A percentile compares a stretch with the other conserved stretches of the same genome.
Conservation (phyloP, 352 stramenopile species). For the Phytophthora capsici region DNA sequence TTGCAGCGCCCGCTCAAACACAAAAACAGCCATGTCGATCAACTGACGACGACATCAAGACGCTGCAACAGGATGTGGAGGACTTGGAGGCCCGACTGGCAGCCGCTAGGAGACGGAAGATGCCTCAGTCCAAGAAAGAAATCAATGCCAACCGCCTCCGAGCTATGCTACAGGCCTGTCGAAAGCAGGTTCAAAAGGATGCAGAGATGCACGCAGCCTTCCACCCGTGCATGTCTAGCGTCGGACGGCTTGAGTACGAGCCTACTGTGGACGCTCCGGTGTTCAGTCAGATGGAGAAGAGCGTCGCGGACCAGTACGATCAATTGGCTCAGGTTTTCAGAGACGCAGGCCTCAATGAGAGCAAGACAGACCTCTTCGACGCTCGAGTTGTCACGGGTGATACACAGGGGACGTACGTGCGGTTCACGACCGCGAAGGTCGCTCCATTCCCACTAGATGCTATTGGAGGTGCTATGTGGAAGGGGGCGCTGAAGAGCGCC, state of each 20-base stretch:
- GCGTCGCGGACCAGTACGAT: constrained; percentile 24
- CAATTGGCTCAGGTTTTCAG: constrained; percentile 34
- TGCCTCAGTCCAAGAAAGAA: constrained; percentile 8
- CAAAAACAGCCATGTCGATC: constrained; percentile 1
- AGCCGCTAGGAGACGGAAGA: constrained; percentile 13
- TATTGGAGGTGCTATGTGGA: constrained; percentile 34
- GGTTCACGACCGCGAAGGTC: constrained; percentile 38
- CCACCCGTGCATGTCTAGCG: background rate
- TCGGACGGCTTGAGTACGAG: constrained; percentile 34
- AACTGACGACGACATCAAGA: constrained; percentile 23
- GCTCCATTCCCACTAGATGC: constrained; percentile 32
- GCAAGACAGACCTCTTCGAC: constrained; percentile 21
- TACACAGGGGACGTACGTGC: constrained; percentile 40
- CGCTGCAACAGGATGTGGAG: constrained; percentile 34
- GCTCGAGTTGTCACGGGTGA: constrained; percentile 27
- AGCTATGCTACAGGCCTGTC: constrained; percentile 25
- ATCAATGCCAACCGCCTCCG: constrained; percentile 14
- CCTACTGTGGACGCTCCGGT: constrained; percentile 22
- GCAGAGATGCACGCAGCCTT: background rate
- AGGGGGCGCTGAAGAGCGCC: constrained; percentile 22
- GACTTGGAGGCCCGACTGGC: constrained; percentile 30
- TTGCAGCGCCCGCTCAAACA: background rate
- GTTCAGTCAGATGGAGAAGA: constrained; percentile 32
- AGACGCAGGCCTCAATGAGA: constrained; percentile 33
- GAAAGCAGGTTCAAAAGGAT: constrained; percentile 14